A percentile compares a stretch with the other conserved stretches of the same genome.
Conservation (phyloP, 768 basidiomycete species). For the Amanita fuliginea region DNA sequence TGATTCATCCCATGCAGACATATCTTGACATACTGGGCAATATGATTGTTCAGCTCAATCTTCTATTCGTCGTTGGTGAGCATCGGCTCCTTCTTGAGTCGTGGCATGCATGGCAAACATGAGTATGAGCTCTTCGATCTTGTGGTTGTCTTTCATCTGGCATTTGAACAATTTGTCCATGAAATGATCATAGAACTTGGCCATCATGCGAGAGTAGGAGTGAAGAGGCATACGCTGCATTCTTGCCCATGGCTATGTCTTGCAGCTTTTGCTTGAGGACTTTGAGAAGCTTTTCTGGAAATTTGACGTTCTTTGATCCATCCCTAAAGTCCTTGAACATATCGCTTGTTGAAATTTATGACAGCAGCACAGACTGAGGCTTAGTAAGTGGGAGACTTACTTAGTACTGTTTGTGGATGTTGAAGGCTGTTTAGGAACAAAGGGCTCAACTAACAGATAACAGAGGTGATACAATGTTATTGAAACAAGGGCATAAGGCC, state of each 20-base stretch:
- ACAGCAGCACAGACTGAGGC: no score
- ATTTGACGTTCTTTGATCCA: constrained; percentile 79
- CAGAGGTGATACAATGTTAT: no score
- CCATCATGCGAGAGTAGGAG: constrained; percentile 45
- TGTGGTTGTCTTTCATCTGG: constrained; percentile 92
- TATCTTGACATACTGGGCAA: constrained; percentile 78
- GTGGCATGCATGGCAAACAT: constrained; percentile 93
- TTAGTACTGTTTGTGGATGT: no score
- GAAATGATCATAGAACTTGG: constrained; percentile 86
- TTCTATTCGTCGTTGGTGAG: constrained; percentile 87
- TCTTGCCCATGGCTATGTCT: constrained; percentile 89
- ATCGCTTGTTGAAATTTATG: no score
- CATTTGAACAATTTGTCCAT: constrained; percentile 75
- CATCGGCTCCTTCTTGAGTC: constrained; percentile 82
- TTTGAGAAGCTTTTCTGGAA: constrained; percentile 90
- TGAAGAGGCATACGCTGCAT: constrained; percentile 56
- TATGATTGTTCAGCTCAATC: constrained; percentile 83
- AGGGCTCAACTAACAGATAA: no score
- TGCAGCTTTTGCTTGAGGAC: constrained; percentile 84
- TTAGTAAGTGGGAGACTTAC: no score
- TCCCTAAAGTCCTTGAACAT: constrained; percentile 72
- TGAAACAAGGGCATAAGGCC: no score
- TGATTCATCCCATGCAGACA: constrained; percentile 62
- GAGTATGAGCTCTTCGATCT: constrained; percentile 94
- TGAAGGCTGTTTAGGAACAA: no score